Evolutionary conservation across 805 yeast species (phyloP), one percentile per base, ranked within the genome.

Genomic region (Barnettozyma vustinii): DNA sequence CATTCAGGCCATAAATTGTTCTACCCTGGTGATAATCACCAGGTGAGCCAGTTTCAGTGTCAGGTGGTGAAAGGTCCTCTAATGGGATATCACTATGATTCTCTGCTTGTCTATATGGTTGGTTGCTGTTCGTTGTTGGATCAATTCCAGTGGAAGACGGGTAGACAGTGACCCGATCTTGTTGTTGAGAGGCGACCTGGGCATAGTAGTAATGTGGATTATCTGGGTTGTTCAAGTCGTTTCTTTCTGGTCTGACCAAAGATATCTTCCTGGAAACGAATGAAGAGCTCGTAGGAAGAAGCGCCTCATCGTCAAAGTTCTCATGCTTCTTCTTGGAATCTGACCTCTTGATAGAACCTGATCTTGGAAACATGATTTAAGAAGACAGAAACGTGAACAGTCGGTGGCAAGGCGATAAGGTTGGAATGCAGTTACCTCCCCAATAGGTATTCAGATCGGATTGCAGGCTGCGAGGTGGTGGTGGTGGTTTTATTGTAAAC

Each of bases 171-270:
- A 87, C 66, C 56, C 81, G 81, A 48, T 73, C 76, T 12, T 80
- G 71, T 58, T 84, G 83, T 52, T 83, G 83, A 39, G 81, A 77
- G 2, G 88, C 81, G 36, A 82, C 81, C 56, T 84, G 89, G 13
- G 86, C 76, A 65, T 88, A 89, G 65, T 86, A 89, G 66, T 74
- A 86, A 49, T 83, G 80, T 3, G 92, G 94, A 62, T 87, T 86
- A 46, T 75, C 76, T n/a, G 78, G 80, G 57, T 80, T 74, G 53
- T 80, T 76, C 46, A 77, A 61, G 43, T 81, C 69, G 37, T 85
- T 81, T 56, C 98, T 79, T 61, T 92, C 98, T 4, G 96, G 95
- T 52, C 88, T 77, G 30, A 92, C 85, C 52, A 92, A 71, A 0
- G 97, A 86, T 56, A 80, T 74, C 63, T 84, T 87, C 49, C 60